Evolutionary conservation across 192 early-diverging fungal genomes (phyloP), one percentile per base, ranked within the genome.

Genomic region (Backusella psychrophila): DNA sequence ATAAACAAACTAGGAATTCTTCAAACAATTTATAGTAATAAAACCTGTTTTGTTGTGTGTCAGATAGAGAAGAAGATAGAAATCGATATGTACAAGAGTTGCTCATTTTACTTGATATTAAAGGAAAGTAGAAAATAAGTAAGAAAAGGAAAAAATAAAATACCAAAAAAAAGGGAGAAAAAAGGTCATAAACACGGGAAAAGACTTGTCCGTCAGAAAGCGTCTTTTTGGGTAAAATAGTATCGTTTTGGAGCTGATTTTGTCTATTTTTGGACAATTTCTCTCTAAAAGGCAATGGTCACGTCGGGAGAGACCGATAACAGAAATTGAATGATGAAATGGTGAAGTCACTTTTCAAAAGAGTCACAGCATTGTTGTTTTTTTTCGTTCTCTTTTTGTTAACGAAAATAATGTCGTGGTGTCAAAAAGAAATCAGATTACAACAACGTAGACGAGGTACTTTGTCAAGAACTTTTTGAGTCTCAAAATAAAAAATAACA

Each of bases 361-460:
- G 23, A 63, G 56, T 63, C 56, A 63, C 56, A 63, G 23, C 2
- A 3, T 0, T 7, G 26, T 1, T 8, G 23, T 4, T 23, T n/a
- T 23, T 29, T 92, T 78, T 92, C 89, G 81, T 91, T 92, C 91
- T 92, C 79, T 53, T 6, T 84, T 84, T 17, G 75, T 78, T 6
- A 75, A 17, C 42, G 72, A 33, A 83, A 84, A n/a, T 49, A 49
- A 91, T 89, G 88, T 84, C 85, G 38, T 95, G 94, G 94, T 85
- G 77, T 6, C 94, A 95, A 76, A 81, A 81, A 7, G 84, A 84
- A 14, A 87, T 95, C 73, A 87, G 83, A 8, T 81, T 95, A 52
- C 83, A 83, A 17, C 34, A 86, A 52, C 88, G 87, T 33, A 71
- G 84, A 23, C 82, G 91, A 77, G 80, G 80, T 77, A 77, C 35